Base-by-base conservation (phyloP, 2,329 filamentous ascomycete species). In the Chrysosporium keratinophilum region DNA sequence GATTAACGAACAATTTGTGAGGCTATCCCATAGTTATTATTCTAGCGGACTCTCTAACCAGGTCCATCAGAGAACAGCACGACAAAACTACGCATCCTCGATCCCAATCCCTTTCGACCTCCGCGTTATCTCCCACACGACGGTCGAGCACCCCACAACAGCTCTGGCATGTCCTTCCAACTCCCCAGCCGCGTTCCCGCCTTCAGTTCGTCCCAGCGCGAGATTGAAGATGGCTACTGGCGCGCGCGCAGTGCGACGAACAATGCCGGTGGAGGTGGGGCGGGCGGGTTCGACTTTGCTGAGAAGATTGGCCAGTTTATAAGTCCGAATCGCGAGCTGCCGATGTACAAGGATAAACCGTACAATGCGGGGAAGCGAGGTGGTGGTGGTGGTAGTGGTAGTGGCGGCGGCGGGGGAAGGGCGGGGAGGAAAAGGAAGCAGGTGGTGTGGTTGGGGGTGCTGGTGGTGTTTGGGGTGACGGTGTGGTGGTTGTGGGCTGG, bases 341-440 rank as follows among this genome's bases (percentile, higher is more conserved):
- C 93, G 44, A 90, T 97, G 86, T 98, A 98, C 75, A 98, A 98
- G 72, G 93, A 98, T 73, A 98, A 98, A 69, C 93, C 93, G n/a
- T 93, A 87, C 66, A 74, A 70, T 54, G 63, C 69, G n/a, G 66
- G 71, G 57, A 76, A 79, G 61, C 64, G 76, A 57, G 76, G 76
- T 50, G 76, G 35, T 10, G 50, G 50, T 15, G 41, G 28, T 3
- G 2, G 35, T 15, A 23, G 19, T 2, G 34, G 34, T 35, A 20
- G 43, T n/a, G n/a, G n/a, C n/a, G n/a, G n/a, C n/a, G n/a, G n/a
- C n/a, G n/a, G n/a, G n/a, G n/a, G n/a, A n/a, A n/a, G n/a, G n/a
- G n/a, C n/a, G 3, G 41, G 15, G 17, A 39, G 80, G 34, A 83
- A 81, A 73, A 79, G 78, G 67, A 78, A 79, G 63, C 87, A 85